phyloP scores from a whole-genome alignment of 1,284 basidiomycete species.

The Singerocomus rubriflavus region DNA sequence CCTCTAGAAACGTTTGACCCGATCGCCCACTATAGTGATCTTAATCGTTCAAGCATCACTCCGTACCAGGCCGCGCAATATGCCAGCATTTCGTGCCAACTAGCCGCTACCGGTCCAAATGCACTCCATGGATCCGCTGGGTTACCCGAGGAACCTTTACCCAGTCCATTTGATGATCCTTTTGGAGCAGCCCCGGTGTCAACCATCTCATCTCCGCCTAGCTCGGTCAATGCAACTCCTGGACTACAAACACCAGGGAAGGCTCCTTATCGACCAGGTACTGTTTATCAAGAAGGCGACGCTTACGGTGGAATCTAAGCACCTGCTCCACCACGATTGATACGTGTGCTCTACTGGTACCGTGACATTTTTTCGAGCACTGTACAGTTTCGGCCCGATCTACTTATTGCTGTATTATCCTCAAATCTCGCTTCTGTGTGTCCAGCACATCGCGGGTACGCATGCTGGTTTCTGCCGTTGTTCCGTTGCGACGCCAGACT shows the following conservation, averaged over 20 bases:
- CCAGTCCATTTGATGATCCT: conserved; percentile 31
- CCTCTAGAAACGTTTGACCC: conserved; percentile 10
- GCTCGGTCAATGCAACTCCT: background rate
- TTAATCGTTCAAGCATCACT: conserved; percentile 63
- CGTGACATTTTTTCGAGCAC: conserved; percentile 6
- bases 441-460: conserved; percentile 7
- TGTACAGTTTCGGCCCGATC: conserved; percentile 20
- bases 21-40: conserved; percentile 54
- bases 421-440: conserved; percentile 3
- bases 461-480: conserved; percentile 26
- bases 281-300: conserved; percentile 60
- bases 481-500: conserved; percentile 23
- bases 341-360: conserved; percentile 11
- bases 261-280: conserved; percentile 37
- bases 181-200: conserved; percentile 5
- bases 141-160: conserved; percentile 27
- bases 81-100: conserved; percentile 57
- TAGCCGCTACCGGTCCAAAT: conserved; percentile 45
- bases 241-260: conserved; percentile 11
- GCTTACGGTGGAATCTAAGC: conserved; percentile 61
- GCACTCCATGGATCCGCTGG: conserved; percentile 20
- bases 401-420: conserved; percentile 27
- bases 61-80: conserved; percentile 73
- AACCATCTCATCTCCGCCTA: conserved; percentile 13
- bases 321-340: background rate